Evolutionary conservation across 257 asterid genomes (phyloP).

Genomic region (Capsicum rhomboideum): DNA sequence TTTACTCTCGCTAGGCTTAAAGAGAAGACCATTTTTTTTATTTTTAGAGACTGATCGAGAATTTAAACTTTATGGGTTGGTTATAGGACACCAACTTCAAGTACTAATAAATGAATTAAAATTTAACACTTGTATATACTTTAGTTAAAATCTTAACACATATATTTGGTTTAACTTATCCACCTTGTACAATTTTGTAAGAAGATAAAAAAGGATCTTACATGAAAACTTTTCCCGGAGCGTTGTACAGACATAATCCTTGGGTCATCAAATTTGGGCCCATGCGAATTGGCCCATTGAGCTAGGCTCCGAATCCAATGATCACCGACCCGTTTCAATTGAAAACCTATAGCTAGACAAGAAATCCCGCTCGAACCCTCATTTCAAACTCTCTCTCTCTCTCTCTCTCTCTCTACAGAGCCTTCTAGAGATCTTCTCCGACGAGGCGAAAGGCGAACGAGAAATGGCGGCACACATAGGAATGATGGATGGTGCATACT

Average conservation of each 20-base stretch:
- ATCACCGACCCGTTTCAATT: background rate
- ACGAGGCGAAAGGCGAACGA: background rate
- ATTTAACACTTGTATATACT: too few relatives aligned
- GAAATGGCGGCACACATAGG: slow-evolving; percentile 70
- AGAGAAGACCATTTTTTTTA: too few relatives aligned
- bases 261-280: background rate
- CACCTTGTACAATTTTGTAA: background rate
- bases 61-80: too few relatives aligned
- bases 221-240: background rate
- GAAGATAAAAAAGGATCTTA: background rate
- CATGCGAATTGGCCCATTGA: background rate
- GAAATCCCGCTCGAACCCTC: slow-evolving; percentile 39
- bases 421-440: background rate
- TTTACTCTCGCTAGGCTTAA: too few relatives aligned
- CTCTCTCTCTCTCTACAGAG: background rate
- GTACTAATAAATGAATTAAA: too few relatives aligned
- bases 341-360: background rate
- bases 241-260: background rate
- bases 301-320: background rate
- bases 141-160: too few relatives aligned
- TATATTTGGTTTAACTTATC: background rate
- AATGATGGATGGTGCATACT: slow-evolving; percentile 87
- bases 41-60: too few relatives aligned
- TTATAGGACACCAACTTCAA: too few relatives aligned
- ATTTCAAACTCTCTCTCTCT: slow-evolving; percentile 21